A percentile compares a stretch with the other conserved stretches of the same genome.
Conservation (phyloP, 2,329 filamentous ascomycete species). For the Fusarium stilboides region DNA sequence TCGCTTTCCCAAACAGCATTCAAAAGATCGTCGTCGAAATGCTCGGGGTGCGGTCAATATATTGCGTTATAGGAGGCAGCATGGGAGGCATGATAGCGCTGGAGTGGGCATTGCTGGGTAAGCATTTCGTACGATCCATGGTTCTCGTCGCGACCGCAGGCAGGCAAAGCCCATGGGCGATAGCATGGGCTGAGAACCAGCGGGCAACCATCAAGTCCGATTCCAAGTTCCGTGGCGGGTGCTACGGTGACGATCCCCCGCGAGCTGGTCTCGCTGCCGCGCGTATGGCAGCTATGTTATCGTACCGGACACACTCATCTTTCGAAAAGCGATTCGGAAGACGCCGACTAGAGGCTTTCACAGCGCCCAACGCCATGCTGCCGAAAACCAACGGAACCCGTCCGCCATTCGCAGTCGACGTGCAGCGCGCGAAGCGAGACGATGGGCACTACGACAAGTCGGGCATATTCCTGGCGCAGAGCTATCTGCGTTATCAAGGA, state of each 20-base stretch:
- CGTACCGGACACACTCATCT: slow-evolving; percentile 3
- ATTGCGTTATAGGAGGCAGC: slow-evolving; percentile 1
- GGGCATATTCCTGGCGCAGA: slow-evolving; percentile 1
- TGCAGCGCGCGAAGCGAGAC: neutral
- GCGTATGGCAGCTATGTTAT: slow-evolving; percentile 10
- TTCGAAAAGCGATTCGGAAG: slow-evolving; percentile 1
- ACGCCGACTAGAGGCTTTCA: neutral
- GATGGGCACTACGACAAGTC: neutral
- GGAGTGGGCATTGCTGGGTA: neutral
- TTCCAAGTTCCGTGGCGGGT: neutral
- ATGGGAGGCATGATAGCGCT: neutral
- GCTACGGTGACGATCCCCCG: neutral
- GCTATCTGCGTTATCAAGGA: slow-evolving; percentile 3
- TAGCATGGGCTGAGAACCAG: neutral
- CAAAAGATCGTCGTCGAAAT: neutral
- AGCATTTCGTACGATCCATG: slow-evolving; percentile 1
- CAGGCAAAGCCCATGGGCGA: neutral
- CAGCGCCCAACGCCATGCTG: neutral
- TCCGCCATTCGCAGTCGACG: neutral
- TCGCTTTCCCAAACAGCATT: neutral
- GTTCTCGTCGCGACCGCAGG: neutral
- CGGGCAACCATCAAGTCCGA: neutral
- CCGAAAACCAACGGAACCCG: neutral
- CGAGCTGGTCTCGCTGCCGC: slow-evolving; percentile 3
- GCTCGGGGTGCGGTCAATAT: neutral